Percentiles rank a stretch among this genome's conserved stretches.
Conservation (phyloP, 1,284 basidiomycete genomes). For the Taiwanofungus camphoratus region DNA sequence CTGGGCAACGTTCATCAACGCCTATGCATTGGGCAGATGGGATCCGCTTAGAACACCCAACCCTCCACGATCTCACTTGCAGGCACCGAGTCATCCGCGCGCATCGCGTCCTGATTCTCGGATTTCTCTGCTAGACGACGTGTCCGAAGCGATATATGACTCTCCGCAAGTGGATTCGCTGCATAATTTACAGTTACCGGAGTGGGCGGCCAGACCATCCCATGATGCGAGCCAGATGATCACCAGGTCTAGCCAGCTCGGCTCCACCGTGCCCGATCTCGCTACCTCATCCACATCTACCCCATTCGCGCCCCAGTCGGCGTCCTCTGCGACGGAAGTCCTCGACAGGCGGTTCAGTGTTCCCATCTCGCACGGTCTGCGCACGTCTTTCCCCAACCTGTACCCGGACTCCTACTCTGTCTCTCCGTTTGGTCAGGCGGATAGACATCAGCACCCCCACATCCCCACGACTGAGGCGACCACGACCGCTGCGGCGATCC, state of each 20-base stretch:
- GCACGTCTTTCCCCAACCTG: conserved; percentile 52
- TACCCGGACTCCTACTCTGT: conserved; percentile 28
- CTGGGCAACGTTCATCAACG: conserved; percentile 72
- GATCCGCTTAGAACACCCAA: conserved; percentile 73
- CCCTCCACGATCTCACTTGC: conserved; percentile 42
- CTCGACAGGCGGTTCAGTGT: conserved; percentile 16
- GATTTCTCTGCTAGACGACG: conserved; percentile 1
- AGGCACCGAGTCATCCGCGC: conserved; percentile 19
- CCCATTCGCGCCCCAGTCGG: not conserved
- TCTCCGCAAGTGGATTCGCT: conserved; percentile 17
- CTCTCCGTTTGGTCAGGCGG: conserved; percentile 5
- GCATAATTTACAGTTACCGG: too few relatives aligned
- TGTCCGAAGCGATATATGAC: conserved; percentile 16
- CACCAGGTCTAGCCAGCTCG: not conserved
- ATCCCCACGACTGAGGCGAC: conserved; percentile 46
- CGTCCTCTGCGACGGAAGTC: not conserved
- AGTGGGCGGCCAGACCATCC: not conserved
- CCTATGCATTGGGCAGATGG: conserved; percentile 77
- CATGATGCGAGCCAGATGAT: not conserved
- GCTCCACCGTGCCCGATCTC: not conserved
- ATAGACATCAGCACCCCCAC: conserved; percentile 23
- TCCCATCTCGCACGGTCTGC: conserved; percentile 30
- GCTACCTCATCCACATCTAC: not conserved
- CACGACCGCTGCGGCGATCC: conserved; percentile 77
- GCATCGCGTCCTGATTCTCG: conserved; percentile 2